Evolutionary conservation across 2,329 filamentous ascomycete genomes (phyloP).

Genomic region (Xylaria sp.): DNA sequence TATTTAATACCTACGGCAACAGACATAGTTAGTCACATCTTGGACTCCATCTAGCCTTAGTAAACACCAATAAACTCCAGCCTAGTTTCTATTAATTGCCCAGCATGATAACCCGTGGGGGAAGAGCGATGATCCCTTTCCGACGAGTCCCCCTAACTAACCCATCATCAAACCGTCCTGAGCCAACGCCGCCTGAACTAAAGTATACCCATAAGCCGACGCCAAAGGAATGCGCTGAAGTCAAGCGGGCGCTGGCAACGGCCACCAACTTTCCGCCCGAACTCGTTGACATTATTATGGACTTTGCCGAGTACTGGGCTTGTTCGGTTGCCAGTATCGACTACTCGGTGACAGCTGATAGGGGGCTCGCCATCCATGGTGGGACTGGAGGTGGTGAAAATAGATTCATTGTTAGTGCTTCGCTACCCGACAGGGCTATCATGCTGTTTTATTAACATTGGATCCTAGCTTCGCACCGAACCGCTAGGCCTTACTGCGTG

Average conservation of each 20-base stretch:
- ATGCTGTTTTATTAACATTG: constrained; percentile 9
- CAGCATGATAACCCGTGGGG: constrained; percentile 39
- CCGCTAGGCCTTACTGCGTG: constrained; percentile 54
- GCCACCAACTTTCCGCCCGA: constrained; percentile 62
- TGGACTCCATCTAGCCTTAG: constrained; percentile 14
- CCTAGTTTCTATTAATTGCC: constrained; percentile 20
- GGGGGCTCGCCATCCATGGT: constrained; percentile 36
- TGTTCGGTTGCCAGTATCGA: constrained; percentile 54
- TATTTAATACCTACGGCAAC: neutral
- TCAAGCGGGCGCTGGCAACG: constrained; percentile 59
- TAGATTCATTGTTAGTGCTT: constrained; percentile 52
- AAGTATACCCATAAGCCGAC: constrained; percentile 36
- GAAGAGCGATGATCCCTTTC: constrained; percentile 34
- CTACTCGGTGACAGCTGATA: constrained; percentile 35
- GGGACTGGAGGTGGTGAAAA: constrained; percentile 47
- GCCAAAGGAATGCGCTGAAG: constrained; percentile 58
- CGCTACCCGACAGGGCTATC: neutral
- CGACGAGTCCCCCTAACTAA: constrained; percentile 29
- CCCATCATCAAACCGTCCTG: neutral
- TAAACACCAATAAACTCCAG: constrained; percentile 8
- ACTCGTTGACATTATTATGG: constrained; percentile 65
- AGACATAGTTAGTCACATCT: constrained; percentile 1
- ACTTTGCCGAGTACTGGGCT: constrained; percentile 72
- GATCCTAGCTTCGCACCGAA: constrained; percentile 52
- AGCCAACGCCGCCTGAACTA: constrained; percentile 25